Conservation (phyloP, 2,329 filamentous ascomycete species). For the Gyromitra esculenta region DNA sequence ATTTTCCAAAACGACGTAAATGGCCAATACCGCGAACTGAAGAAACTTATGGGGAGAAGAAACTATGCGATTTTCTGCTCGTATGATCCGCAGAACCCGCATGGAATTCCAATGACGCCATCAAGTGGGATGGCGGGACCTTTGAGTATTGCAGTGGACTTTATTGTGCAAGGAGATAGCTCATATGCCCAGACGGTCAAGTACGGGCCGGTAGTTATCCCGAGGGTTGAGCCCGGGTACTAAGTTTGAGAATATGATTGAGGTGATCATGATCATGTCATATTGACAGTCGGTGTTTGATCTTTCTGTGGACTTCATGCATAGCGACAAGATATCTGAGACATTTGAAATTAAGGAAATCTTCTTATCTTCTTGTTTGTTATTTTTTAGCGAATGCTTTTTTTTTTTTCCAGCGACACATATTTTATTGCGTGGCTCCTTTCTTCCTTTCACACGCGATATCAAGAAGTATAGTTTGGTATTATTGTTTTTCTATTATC, state of each 20-base stretch:
- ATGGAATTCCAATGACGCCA: conserved; percentile 66
- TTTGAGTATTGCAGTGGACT: conserved; percentile 91
- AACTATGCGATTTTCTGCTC: conserved; percentile 96
- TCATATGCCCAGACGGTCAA: conserved; percentile 85
- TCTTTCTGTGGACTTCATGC: conserved; percentile 26
- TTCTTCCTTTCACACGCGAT: conserved; percentile 10
- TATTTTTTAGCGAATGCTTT: conserved; percentile 5
- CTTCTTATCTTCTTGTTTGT: conserved; percentile 6
- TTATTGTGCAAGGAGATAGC: conserved; percentile 93
- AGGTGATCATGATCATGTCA: neutral
- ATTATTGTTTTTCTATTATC: neutral
- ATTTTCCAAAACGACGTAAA: conserved; percentile 95
- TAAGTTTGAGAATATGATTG: conserved; percentile 59
- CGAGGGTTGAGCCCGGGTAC: conserved; percentile 79
- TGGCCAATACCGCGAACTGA: conserved; percentile 81
- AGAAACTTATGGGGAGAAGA: conserved; percentile 89
- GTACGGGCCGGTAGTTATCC: conserved; percentile 95
- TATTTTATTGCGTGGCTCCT: conserved; percentile 16
- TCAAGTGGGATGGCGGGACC: conserved; percentile 39
- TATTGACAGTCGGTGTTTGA: conserved; percentile 17
- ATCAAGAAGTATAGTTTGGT: conserved; percentile 1
- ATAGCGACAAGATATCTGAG: conserved; percentile 33
- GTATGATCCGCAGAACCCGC: conserved; percentile 71
- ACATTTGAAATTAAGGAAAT: conserved; percentile 8
- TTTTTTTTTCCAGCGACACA: conserved; percentile 24